Conservation (phyloP, 345 rosid genomes). For the Aurinia saxatilis region DNA sequence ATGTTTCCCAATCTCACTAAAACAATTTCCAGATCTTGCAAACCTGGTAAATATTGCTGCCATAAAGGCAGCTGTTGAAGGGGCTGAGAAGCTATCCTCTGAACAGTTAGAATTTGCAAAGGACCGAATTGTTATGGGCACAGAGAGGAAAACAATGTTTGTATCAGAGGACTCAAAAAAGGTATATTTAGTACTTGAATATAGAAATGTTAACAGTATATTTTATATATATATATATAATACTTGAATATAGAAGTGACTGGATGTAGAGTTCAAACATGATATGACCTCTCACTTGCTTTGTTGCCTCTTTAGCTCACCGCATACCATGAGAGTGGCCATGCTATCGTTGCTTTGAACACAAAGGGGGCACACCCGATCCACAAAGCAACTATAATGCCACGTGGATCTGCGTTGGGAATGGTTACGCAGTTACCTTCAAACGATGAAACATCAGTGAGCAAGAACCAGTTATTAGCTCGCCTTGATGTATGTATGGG, state of each 20-base stretch:
- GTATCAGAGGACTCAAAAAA: conserved; percentile 94
- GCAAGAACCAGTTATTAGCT: conserved; percentile 93
- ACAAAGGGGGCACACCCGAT: conserved; percentile 92
- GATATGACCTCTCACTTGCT: conserved; percentile 7
- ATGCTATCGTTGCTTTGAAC: conserved; percentile 89
- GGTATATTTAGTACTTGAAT: conserved; percentile 34
- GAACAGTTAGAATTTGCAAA: conserved; percentile 87
- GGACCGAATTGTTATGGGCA: conserved; percentile 93
- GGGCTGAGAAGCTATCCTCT: conserved; percentile 70
- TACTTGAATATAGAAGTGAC: not conserved
- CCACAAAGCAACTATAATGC: conserved; percentile 98
- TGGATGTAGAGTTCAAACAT: not conserved
- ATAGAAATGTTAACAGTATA: not conserved
- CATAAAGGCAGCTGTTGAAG: conserved; percentile 98
- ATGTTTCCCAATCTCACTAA: not conserved
- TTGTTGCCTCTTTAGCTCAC: conserved; percentile 54
- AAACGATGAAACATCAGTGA: conserved; percentile 85
- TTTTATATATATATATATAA: not conserved
- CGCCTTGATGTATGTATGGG: conserved; percentile 99
- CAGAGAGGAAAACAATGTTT: conserved; percentile 95
- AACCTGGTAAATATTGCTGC: conserved; percentile 97
- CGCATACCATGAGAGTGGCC: conserved; percentile 99
- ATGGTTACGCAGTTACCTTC: conserved; percentile 99
- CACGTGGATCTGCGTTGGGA: conserved; percentile 98
- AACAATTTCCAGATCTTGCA: conserved; percentile 64